Percentiles rank a stretch among this genome's conserved stretches.
phyloP scores from a whole-genome alignment of 176 grass and related monocot species.

The Oryza glaberrima region DNA sequence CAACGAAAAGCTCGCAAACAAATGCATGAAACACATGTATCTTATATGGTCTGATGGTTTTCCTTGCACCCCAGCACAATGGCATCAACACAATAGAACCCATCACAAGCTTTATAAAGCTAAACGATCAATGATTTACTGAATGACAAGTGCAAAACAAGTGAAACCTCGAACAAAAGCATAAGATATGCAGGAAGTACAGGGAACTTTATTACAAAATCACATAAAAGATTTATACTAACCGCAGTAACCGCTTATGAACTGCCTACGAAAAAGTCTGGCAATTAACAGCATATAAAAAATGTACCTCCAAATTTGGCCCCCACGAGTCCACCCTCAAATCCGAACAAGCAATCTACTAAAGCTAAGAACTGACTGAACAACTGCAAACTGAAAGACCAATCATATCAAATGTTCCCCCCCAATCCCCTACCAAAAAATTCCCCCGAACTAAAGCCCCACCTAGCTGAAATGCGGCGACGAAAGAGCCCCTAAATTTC shows the following conservation, averaged over 20 bases:
- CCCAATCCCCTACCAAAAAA: not conserved
- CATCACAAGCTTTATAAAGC: not conserved
- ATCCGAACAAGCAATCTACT: not conserved
- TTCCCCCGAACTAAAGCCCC: not conserved
- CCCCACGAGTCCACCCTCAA: not conserved
- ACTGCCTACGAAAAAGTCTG: not conserved
- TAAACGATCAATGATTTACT: not conserved
- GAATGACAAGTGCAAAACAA: not conserved
- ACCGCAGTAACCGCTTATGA: not conserved
- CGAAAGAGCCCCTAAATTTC: not conserved
- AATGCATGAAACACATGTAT: not conserved
- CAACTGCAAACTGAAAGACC: not conserved
- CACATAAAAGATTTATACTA: slow-evolving; percentile 2
- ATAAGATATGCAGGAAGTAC: not conserved
- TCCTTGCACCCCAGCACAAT: not conserved
- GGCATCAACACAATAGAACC: not conserved
- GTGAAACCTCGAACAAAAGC: not conserved
- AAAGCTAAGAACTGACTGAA: not conserved
- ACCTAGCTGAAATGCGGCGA: not conserved
- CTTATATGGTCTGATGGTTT: not conserved
- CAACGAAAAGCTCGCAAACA: not conserved
- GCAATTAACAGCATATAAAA: not conserved
- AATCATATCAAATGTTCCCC: not conserved
- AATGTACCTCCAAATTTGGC: not conserved
- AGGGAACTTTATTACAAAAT: not conserved